Evolutionary conservation across 192 early-diverging fungal genomes (phyloP), one percentile per base, ranked within the genome.

Genomic region (Podila epigama): DNA sequence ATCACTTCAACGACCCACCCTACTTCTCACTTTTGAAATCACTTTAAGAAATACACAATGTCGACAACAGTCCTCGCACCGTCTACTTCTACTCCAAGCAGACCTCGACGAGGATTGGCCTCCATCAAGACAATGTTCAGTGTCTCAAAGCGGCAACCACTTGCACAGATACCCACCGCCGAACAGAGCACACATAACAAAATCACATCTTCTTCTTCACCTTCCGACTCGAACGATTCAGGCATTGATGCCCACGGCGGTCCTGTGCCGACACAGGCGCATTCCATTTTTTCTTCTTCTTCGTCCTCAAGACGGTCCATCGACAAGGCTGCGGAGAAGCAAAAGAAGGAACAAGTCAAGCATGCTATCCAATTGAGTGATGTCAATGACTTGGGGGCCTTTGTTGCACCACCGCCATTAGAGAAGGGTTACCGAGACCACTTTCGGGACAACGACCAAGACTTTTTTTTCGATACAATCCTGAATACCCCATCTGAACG

Each of bases 101-200:
- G 48, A n/a, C 72, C 72, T n/a, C 66, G 60, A 42, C 64, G 72
- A 10, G 72, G 72, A 3, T 50, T 75, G 11, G 64, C 72, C 9
- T 75, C 72, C 16, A 62, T 75, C 65, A 75, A 75, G 60, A 68
- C 65, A 33, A 68, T 75, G 60, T 75, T 75, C n/a, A n/a, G n/a
- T 58, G 60, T 58, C 54, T 57, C 72, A 48, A 75, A 75, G 60
- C 52, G 60, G 44, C 71, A 67, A 18, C 44, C 65, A 6, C 33
- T 68, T 31, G 60, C 72, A 7, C 60, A 68, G 41, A 75, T 68
- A 56, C 72, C 72, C 37, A 32, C 7, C 33, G 6, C 60, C n/a
- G 59, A 51, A 2, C 58, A 68, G 1, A 60, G n/a, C n/a, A n/a
- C n/a, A n/a, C n/a, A n/a, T n/a, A n/a, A n/a, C n/a, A n/a, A n/a